phyloP scores from a whole-genome alignment of 2,329 filamentous ascomycete genomes.

The Penicillium oxalicum region DNA sequence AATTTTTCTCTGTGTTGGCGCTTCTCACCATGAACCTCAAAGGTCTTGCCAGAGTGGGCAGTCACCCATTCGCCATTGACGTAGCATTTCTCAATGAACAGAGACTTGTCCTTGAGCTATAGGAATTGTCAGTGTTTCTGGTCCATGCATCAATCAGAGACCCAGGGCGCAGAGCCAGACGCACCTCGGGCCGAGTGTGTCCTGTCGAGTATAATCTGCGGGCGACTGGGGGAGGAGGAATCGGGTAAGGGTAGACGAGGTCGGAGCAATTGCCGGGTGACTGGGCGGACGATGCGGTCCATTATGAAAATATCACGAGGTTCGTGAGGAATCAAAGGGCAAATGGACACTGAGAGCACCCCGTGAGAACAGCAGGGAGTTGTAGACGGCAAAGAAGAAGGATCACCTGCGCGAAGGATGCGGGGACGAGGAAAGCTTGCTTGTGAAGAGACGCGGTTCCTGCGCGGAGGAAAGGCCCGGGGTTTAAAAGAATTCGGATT shows the following conservation, averaged over 20 bases:
- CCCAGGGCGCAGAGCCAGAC: constrained; percentile 3
- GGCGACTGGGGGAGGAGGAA: constrained; percentile 28
- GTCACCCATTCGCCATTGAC: constrained; percentile 90
- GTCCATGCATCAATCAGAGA: neutral
- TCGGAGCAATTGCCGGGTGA: constrained; percentile 33
- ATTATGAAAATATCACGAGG: constrained; percentile 16
- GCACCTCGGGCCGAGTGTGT: constrained; percentile 37
- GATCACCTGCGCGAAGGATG: constrained; percentile 14
- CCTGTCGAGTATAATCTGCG: constrained; percentile 39
- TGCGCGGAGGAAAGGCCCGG: neutral
- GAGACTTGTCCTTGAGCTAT: constrained; percentile 69
- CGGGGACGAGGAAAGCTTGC: constrained; percentile 12
- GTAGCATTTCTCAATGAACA: constrained; percentile 79
- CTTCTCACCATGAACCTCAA: constrained; percentile 66
- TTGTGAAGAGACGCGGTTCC: constrained; percentile 9
- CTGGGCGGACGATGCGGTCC: constrained; percentile 32
- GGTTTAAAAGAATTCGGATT: neutral
- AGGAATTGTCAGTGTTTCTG: constrained; percentile 1
- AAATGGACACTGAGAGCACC: constrained; percentile 2
- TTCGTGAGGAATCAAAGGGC: constrained; percentile 1
- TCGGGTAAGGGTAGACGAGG: constrained; percentile 30
- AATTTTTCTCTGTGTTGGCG: neutral
- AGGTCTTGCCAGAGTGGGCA: constrained; percentile 82
- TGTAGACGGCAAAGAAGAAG: constrained; percentile 10
- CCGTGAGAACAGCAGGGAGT: neutral